Conservation (phyloP, 208 protist species). For the Leptomonas seymouri region DNA sequence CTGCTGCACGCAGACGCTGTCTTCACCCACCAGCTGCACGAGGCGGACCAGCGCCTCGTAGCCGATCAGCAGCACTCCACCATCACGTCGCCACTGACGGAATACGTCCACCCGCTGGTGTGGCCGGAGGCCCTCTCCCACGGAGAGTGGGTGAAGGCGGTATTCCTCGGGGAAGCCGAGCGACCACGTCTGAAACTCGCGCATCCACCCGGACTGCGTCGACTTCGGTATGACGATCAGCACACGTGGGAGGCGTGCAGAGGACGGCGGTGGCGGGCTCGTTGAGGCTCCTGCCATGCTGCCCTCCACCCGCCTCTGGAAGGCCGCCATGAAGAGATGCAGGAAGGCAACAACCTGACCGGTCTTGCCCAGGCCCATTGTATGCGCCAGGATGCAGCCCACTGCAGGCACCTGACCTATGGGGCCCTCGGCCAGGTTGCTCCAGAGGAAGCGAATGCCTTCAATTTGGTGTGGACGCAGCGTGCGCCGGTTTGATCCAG, state of each 20-base stretch:
- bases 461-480: slow-evolving; percentile 78
- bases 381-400: slow-evolving; percentile 85
- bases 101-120: slow-evolving; percentile 43
- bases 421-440: slow-evolving; percentile 69
- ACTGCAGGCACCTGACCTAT: slow-evolving; percentile 75
- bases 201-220: slow-evolving; percentile 56
- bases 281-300: slow-evolving; percentile 4
- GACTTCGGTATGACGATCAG: slow-evolving; percentile 83
- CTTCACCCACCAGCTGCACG: slow-evolving; percentile 40
- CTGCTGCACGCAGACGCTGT: slow-evolving; percentile 20
- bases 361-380: slow-evolving; percentile 91
- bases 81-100: slow-evolving; percentile 47
- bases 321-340: slow-evolving; percentile 60
- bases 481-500: slow-evolving; percentile 1
- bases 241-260: slow-evolving; percentile 33
- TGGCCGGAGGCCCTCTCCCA: slow-evolving; percentile 9
- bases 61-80: slow-evolving; percentile 75
- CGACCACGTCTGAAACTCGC: slow-evolving; percentile 73
- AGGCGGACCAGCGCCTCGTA: slow-evolving; percentile 79
- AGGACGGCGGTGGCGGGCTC: not conserved
- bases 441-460: slow-evolving; percentile 89
- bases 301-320: slow-evolving; percentile 12
- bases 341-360: slow-evolving; percentile 84
- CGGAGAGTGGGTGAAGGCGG: slow-evolving; percentile 38
- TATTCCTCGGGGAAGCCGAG: slow-evolving; percentile 50